Evolutionary conservation across 129 eudicot species (phyloP).

Genomic region (Tanacetum coccineum): DNA sequence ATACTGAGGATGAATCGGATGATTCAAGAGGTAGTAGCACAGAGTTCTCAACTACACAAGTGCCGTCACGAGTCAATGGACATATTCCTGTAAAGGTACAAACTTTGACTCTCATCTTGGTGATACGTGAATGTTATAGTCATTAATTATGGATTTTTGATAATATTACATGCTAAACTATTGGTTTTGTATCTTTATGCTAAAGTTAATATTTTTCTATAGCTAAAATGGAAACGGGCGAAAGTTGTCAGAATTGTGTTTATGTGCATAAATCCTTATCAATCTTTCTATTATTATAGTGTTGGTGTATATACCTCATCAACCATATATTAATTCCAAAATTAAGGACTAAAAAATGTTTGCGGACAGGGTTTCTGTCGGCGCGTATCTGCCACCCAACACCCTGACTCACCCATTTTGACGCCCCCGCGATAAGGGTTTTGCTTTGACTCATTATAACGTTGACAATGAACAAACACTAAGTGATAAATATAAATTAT

Average conservation of each 20-base stretch:
- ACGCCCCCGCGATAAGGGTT: background rate
- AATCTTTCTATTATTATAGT: background rate
- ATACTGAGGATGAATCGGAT: constrained; percentile 58
- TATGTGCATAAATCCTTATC: background rate
- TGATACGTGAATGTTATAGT: constrained; percentile 17
- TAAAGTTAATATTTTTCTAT: too few relatives aligned
- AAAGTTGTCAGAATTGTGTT: background rate
- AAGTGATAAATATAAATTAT: background rate
- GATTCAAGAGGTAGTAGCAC: constrained; percentile 71
- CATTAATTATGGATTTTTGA: constrained; percentile 4
- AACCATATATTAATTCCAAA: background rate
- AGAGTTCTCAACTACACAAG: constrained; percentile 60
- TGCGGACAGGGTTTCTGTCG: too few relatives aligned
- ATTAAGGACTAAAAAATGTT: background rate
- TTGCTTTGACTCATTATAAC: background rate
- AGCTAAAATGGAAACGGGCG: too few relatives aligned
- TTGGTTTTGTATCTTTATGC: background rate
- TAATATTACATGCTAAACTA: background rate
- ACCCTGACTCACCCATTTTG: too few relatives aligned
- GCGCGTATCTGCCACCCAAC: background rate
- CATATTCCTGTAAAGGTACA: constrained; percentile 27
- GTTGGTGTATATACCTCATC: background rate
- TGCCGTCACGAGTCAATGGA: constrained; percentile 25
- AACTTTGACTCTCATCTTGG: constrained; percentile 20
- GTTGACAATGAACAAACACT: background rate